Conservation (phyloP, 306 rosid genomes). For the Lotus japonicus region DNA sequence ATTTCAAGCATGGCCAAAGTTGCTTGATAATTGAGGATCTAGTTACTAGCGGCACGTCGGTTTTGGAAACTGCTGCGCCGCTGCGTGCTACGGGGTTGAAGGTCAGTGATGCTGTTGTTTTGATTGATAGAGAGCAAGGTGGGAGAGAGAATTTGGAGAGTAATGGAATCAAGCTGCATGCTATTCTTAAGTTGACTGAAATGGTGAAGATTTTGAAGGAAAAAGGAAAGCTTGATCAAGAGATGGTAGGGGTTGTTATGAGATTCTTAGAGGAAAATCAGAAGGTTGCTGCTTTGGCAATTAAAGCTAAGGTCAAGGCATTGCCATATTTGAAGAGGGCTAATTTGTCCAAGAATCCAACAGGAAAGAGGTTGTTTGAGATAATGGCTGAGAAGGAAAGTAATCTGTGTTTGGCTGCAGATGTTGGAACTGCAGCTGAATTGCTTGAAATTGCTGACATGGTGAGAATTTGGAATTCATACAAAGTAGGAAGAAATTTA, state of each 20-base stretch:
- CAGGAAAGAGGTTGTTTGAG: slow-evolving; percentile 72
- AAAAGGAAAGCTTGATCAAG: slow-evolving; percentile 61
- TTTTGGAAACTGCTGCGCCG: slow-evolving; percentile 80
- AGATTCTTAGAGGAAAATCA: slow-evolving; percentile 73
- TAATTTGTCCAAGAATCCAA: slow-evolving; percentile 63
- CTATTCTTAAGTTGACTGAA: slow-evolving; percentile 61
- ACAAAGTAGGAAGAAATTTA: neutral
- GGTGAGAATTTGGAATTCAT: slow-evolving; percentile 30
- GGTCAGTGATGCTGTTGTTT: slow-evolving; percentile 69
- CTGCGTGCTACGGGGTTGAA: slow-evolving; percentile 62
- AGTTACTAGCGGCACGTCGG: slow-evolving; percentile 81
- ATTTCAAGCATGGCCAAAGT: slow-evolving; percentile 38
- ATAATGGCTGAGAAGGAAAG: slow-evolving; percentile 85
- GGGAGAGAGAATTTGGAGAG: slow-evolving; percentile 80
- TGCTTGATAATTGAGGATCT: slow-evolving; percentile 82
- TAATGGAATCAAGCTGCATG: slow-evolving; percentile 62
- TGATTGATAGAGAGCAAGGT: slow-evolving; percentile 87
- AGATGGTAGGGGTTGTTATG: slow-evolving; percentile 50
- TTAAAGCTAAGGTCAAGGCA: slow-evolving; percentile 27
- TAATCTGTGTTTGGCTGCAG: slow-evolving; percentile 81
- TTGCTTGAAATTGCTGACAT: slow-evolving; percentile 79
- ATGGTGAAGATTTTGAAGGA: slow-evolving; percentile 73
- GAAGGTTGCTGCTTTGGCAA: slow-evolving; percentile 48
- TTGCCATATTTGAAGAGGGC: slow-evolving; percentile 65
- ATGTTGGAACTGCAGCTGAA: slow-evolving; percentile 73